Base-by-base conservation (phyloP, 2,329 filamentous ascomycete genomes). In the Aspergillus persii region DNA sequence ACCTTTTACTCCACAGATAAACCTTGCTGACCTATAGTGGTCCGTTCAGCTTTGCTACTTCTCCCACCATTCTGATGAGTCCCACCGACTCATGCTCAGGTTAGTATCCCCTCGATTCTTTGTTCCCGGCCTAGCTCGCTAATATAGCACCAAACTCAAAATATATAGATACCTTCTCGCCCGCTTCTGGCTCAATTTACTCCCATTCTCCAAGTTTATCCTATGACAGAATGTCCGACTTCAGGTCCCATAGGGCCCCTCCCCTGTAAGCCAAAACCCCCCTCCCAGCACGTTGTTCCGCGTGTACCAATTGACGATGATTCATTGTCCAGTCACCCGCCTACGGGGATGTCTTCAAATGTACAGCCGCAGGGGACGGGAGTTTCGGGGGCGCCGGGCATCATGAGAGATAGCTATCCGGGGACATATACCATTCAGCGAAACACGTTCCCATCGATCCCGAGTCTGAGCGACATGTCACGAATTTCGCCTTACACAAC, bases 31-130 rank as follows among this genome's bases (percentile, higher is more conserved):
- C 62, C 46, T 46, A 51, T 41, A 56, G 47, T 63, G 58, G 58
- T 67, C 64, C 66, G 68, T 71, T 63, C 74, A 85, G 83, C 71
- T 85, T 82, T 71, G 77, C 80, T 62, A 68, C 78, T 63, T 76
- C 76, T 61, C 73, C 79, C 69, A 77, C 79, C 65, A 79, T 84
- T 66, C 80, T 84, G 60, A 75, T 79, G 72, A 79, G 75, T 64
- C 76, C 78, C 54, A 69, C 76, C 55, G 83, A 86, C 74, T 83
- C 83, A 61, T 82, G 80, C 58, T 81, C 80, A 58, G 83, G 82
- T 68, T 84, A 80, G 64, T 80, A 79, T 67, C 12, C 44, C 31
- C n/a, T 41, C 36, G 12, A 27, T 36, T 46, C 36, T 47, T 18
- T 36, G 50, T 58, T 46, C 29, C 15, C 29, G 5, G 15, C 11